Percentiles rank a stretch among this genome's conserved stretches.
phyloP scores from a whole-genome alignment of 192 early-diverging fungal genomes.

The Rhizoclosmatium sp. region DNA sequence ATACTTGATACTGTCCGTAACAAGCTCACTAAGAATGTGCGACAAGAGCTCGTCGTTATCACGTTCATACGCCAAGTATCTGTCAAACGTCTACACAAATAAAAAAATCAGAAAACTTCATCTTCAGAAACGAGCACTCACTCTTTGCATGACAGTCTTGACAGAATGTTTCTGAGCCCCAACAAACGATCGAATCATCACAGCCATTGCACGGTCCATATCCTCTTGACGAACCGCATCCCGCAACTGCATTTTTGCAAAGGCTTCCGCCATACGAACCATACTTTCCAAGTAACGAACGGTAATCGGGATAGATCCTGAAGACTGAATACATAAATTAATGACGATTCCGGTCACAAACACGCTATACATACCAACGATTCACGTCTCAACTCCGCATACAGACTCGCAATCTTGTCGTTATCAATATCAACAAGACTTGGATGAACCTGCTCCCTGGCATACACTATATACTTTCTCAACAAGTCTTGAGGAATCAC shows the following conservation, averaged over 20 bases:
- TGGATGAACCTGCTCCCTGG: slow-evolving; percentile 79
- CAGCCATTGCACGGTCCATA: slow-evolving; percentile 90
- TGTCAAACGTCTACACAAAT: slow-evolving; percentile 71
- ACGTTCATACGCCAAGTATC: slow-evolving; percentile 78
- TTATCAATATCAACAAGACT: slow-evolving; percentile 84
- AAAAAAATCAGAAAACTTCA: not conserved
- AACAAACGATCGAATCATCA: slow-evolving; percentile 89
- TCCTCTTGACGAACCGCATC: slow-evolving; percentile 91
- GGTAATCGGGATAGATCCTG: slow-evolving; percentile 74
- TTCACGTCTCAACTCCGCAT: slow-evolving; percentile 90
- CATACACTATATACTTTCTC: slow-evolving; percentile 88
- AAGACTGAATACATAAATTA: slow-evolving; percentile 48
- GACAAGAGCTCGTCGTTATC: slow-evolving; percentile 86
- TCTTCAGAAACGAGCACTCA: slow-evolving; percentile 34
- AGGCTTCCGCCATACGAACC: slow-evolving; percentile 82
- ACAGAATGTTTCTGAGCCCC: slow-evolving; percentile 93
- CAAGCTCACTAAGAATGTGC: slow-evolving; percentile 75
- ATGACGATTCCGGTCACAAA: slow-evolving; percentile 46
- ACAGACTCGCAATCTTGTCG: slow-evolving; percentile 88
- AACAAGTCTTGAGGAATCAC: slow-evolving; percentile 78
- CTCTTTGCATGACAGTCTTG: slow-evolving; percentile 79
- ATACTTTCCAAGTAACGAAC: slow-evolving; percentile 87
- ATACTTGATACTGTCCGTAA: slow-evolving; percentile 79
- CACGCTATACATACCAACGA: slow-evolving; percentile 59
- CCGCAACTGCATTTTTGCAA: slow-evolving; percentile 96